Conservation (phyloP, 1,284 basidiomycete genomes). For the Austroboletus rostrupii region DNA sequence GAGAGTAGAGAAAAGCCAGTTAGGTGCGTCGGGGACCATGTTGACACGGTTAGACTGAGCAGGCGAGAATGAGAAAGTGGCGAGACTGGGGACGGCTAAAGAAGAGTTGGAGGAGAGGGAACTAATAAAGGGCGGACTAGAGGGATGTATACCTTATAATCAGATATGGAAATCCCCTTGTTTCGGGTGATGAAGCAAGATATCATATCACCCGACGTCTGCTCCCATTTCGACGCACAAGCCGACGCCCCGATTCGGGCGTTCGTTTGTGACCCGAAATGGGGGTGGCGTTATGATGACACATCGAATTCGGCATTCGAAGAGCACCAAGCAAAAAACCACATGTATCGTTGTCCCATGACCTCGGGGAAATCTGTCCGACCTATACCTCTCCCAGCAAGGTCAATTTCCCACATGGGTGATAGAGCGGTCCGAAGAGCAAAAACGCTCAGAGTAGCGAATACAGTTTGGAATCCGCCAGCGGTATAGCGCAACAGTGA, state of each 20-base stretch:
- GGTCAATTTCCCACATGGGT: slow-evolving; percentile 5
- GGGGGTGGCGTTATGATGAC: slow-evolving; percentile 10
- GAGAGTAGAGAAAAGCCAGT: slow-evolving; percentile 30
- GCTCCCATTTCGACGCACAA: slow-evolving; percentile 28
- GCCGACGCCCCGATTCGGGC: slow-evolving; percentile 19
- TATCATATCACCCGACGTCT: slow-evolving; percentile 14
- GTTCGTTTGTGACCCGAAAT: slow-evolving; percentile 22
- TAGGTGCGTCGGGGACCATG: slow-evolving; percentile 22
- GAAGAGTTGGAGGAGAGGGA: background rate
- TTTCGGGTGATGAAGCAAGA: slow-evolving; percentile 17
- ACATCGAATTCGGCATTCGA: slow-evolving; percentile 2
- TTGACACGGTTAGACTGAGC: slow-evolving; percentile 18
- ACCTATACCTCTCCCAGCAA: slow-evolving; percentile 2
- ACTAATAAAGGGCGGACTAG: slow-evolving; percentile 22
- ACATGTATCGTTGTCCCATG: slow-evolving; percentile 19
- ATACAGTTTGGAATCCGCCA: background rate
- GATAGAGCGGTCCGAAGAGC: slow-evolving; percentile 15
- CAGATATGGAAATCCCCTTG: slow-evolving; percentile 37
- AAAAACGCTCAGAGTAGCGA: background rate
- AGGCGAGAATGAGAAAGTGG: background rate
- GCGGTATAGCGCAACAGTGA: background rate
- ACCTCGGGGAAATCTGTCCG: background rate
- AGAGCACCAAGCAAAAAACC: slow-evolving; percentile 5
- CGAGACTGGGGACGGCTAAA: slow-evolving; percentile 7
- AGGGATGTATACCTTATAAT: slow-evolving; percentile 17